Percentiles rank a stretch among this genome's conserved stretches.
phyloP scores from a whole-genome alignment of 441 rosid species.

The Cnidoscolus chayamansa region DNA sequence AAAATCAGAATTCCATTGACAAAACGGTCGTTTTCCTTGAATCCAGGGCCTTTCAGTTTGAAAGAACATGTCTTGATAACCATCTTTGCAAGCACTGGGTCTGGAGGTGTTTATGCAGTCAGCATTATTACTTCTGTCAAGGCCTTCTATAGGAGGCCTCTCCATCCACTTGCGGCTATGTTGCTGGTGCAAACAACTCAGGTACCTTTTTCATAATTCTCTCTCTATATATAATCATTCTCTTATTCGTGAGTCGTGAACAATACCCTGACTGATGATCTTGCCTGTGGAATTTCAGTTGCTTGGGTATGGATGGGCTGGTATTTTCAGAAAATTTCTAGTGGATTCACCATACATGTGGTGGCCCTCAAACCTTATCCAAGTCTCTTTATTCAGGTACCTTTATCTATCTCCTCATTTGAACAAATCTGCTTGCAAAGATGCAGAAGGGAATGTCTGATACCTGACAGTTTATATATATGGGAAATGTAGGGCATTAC shows the following conservation, averaged over 20 bases:
- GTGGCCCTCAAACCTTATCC: constrained; percentile 79
- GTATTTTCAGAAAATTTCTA: constrained; percentile 56
- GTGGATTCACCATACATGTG: constrained; percentile 90
- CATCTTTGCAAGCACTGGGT: constrained; percentile 66
- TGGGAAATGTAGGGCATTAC: constrained; percentile 52
- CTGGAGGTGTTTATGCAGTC: constrained; percentile 56
- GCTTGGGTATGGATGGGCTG: constrained; percentile 93
- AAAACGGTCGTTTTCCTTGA: constrained; percentile 53
- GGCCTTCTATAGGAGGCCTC: constrained; percentile 54
- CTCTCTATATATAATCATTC: too few relatives aligned
- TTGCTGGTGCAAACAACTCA: constrained; percentile 74
- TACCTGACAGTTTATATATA: neutral
- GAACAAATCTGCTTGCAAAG: neutral
- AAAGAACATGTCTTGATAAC: constrained; percentile 76
- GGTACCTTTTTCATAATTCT: constrained; percentile 31
- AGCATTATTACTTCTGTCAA: constrained; percentile 49
- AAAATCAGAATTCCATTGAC: constrained; percentile 39
- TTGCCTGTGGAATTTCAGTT: constrained; percentile 34
- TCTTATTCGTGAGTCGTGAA: too few relatives aligned
- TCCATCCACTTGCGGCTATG: constrained; percentile 51
- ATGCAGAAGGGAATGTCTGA: neutral
- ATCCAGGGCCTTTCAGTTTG: constrained; percentile 70
- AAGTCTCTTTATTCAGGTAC: constrained; percentile 74
- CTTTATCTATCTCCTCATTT: neutral
- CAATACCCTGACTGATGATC: neutral